These are phyloP conservation scores for Myrmaecium sp. DNA, from an alignment of 2,329 filamentous ascomycete species.

Conservation along the genomic window DNA sequence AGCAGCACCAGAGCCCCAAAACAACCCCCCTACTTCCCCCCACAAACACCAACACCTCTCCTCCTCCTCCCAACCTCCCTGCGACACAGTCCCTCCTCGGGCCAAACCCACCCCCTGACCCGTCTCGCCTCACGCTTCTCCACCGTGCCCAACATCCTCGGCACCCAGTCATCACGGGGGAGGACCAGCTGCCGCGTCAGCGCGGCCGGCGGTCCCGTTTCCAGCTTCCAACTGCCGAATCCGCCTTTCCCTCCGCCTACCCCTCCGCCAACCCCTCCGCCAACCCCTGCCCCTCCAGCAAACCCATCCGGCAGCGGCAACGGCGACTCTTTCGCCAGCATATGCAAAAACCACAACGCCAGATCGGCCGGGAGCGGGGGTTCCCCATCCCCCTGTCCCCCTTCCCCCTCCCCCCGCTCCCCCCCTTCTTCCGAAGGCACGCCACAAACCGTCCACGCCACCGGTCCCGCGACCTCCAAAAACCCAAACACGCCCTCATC, in stretches of 20 bases:
- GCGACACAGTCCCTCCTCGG: constrained; percentile 54
- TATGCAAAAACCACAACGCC: constrained; percentile 63
- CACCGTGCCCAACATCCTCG: constrained; percentile 48
- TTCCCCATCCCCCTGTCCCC: no score
- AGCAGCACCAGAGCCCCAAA: no score
- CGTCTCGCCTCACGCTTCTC: constrained; percentile 66
- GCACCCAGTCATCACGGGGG: constrained; percentile 60
- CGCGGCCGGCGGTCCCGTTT: constrained; percentile 60
- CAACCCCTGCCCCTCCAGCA: no score
- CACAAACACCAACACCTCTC: no score
- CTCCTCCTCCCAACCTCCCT: constrained; percentile 51
- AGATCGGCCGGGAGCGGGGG: constrained; percentile 51
- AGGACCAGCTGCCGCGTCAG: constrained; percentile 53
- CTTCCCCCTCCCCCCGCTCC: constrained; percentile 11
- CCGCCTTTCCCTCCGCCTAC: no score
- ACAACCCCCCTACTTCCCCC: no score
- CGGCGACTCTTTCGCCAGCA: constrained; percentile 46
- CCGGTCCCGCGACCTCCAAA: constrained; percentile 52
- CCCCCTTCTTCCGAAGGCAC: constrained; percentile 14
- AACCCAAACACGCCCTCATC: constrained; percentile 87
- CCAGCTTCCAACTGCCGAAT: constrained; percentile 42
- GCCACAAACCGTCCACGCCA: no score
- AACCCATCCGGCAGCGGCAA: no score
- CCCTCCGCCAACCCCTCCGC: no score
- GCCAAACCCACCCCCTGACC: constrained; percentile 56